Evolutionary conservation across 2,329 filamentous ascomycete species (phyloP).

Genomic region (Beauveria asiatica): DNA sequence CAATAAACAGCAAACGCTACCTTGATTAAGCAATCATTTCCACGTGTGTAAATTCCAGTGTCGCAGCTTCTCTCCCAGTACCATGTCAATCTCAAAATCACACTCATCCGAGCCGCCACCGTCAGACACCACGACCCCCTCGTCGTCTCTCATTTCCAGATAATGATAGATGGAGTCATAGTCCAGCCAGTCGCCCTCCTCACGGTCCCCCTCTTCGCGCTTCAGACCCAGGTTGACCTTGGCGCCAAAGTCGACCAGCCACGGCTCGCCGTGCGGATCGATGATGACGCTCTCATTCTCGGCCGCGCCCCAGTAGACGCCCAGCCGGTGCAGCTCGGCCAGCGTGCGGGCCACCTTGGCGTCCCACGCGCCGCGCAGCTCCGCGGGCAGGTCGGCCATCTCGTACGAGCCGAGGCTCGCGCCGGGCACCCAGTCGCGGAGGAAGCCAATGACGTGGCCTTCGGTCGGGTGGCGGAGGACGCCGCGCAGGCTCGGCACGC

Average conservation of each 20-base stretch:
- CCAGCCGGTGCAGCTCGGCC: neutral
- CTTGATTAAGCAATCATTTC: neutral
- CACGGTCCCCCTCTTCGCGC: neutral
- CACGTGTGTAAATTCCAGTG: too few relatives aligned
- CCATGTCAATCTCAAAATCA: neutral
- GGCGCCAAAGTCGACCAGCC: slow-evolving; percentile 6
- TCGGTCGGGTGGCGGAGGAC: slow-evolving; percentile 2
- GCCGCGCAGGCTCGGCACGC: slow-evolving; percentile 1
- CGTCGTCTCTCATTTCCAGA: neutral
- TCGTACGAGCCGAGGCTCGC: neutral
- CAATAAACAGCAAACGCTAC: neutral
- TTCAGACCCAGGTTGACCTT: neutral
- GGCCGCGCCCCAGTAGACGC: neutral
- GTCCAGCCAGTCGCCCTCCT: slow-evolving; percentile 4
- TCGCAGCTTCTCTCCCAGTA: neutral
- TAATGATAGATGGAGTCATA: neutral
- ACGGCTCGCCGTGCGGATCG: neutral
- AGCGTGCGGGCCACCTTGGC: neutral
- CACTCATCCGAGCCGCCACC: neutral
- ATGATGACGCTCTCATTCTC: slow-evolving; percentile 4
- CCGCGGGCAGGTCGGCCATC: neutral
- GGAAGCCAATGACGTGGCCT: slow-evolving; percentile 9
- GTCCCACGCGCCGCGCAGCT: neutral
- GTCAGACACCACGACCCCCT: too few relatives aligned
- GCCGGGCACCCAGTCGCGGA: slow-evolving; percentile 9